Percentiles rank a stretch among this genome's conserved stretches.
These are phyloP conservation scores for Leonotis leonurus DNA, from an alignment of 257 asterid species.

Conservation along the genomic window DNA sequence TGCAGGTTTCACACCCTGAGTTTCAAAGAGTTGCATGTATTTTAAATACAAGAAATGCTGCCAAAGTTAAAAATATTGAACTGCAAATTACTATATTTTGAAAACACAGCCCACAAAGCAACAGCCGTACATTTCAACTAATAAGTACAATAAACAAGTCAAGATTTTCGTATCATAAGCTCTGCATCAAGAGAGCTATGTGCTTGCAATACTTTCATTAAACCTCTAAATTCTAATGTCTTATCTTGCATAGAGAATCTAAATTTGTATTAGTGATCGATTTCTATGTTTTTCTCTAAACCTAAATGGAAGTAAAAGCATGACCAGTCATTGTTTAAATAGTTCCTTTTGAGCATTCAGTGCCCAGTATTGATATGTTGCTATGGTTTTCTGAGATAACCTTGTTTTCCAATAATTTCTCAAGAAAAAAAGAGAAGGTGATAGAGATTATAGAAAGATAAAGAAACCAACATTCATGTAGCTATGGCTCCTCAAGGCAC, in stretches of 20 bases:
- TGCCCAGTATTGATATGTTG: too few relatives aligned
- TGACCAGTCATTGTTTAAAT: too few relatives aligned
- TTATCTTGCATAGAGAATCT: not conserved
- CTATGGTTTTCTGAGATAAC: too few relatives aligned
- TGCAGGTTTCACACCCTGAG: not conserved
- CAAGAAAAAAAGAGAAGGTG: too few relatives aligned
- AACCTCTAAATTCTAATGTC: too few relatives aligned
- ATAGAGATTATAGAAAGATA: too few relatives aligned
- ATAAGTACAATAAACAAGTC: not conserved
- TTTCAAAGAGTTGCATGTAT: not conserved
- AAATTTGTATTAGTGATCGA: not conserved
- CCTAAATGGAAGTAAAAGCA: not conserved
- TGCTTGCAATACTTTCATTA: not conserved
- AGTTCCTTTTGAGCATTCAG: too few relatives aligned
- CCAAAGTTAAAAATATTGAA: not conserved
- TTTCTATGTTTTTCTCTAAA: not conserved
- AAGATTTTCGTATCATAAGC: not conserved
- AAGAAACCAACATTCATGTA: too few relatives aligned
- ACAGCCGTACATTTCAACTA: conserved; percentile 14
- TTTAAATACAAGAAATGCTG: not conserved
- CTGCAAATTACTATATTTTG: not conserved
- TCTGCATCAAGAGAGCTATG: not conserved
- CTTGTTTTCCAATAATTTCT: too few relatives aligned
- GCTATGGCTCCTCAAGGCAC: too few relatives aligned
- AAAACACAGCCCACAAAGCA: too few relatives aligned